These are phyloP conservation scores for Cephaloascus albidus DNA, from an alignment of 805 yeast species.

Conservation along the genomic window DNA sequence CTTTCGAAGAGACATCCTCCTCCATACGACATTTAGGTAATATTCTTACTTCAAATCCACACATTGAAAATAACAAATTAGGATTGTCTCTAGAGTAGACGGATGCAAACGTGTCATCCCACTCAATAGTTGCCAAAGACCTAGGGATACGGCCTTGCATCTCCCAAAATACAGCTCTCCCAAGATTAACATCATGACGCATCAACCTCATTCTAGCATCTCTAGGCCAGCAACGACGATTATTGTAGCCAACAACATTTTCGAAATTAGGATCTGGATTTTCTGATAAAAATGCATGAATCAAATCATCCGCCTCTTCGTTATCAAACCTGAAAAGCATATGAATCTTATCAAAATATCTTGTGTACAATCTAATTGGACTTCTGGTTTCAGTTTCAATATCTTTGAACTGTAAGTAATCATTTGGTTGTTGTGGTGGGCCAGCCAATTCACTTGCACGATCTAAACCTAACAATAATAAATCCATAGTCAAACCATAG, in stretches of 20 bases:
- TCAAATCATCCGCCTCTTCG: slow-evolving; percentile 60
- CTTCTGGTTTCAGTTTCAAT: slow-evolving; percentile 49
- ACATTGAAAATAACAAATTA: slow-evolving; percentile 79
- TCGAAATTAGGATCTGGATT: slow-evolving; percentile 93
- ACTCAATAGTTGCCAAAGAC: slow-evolving; percentile 60
- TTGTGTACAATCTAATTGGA: slow-evolving; percentile 73
- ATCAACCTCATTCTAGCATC: slow-evolving; percentile 86
- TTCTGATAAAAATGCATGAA: slow-evolving; percentile 68
- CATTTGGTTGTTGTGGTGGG: slow-evolving; percentile 57
- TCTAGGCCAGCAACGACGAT: slow-evolving; percentile 90
- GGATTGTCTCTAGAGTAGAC: slow-evolving; percentile 90
- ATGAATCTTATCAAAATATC: slow-evolving; percentile 78
- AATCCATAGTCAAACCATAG: slow-evolving; percentile 79
- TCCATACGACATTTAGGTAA: slow-evolving; percentile 60
- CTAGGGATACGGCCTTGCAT: slow-evolving; percentile 69
- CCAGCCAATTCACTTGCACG: slow-evolving; percentile 88
- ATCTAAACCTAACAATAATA: slow-evolving; percentile 74
- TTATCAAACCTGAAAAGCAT: slow-evolving; percentile 68
- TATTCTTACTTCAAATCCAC: slow-evolving; percentile 91
- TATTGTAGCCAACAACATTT: slow-evolving; percentile 76
- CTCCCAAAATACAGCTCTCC: slow-evolving; percentile 91
- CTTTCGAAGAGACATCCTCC: slow-evolving; percentile 46
- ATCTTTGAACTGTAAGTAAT: slow-evolving; percentile 65
- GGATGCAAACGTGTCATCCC: slow-evolving; percentile 78
- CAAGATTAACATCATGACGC: slow-evolving; percentile 86